phyloP scores from a whole-genome alignment of 257 asterid genomes.

The Anisodus tanguticus region DNA sequence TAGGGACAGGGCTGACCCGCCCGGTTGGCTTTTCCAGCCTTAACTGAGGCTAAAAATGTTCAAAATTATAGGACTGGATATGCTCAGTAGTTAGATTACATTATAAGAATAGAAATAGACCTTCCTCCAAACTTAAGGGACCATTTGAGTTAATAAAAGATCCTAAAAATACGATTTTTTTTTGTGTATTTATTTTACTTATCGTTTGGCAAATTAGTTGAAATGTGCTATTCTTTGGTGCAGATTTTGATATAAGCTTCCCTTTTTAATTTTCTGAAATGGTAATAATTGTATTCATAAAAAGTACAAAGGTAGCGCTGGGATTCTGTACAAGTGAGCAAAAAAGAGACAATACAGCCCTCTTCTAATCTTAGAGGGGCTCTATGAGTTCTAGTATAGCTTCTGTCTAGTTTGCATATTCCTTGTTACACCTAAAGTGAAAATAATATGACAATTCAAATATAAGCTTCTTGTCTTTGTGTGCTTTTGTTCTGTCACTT shows the following conservation, averaged over 20 bases:
- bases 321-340: neutral
- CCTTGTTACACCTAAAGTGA: neutral
- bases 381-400: neutral
- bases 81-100: neutral
- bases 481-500: neutral
- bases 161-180: too few relatives aligned
- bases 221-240: constrained; percentile 10
- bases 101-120: constrained; percentile 4
- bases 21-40: too few relatives aligned
- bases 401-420: neutral
- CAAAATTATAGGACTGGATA: too few relatives aligned
- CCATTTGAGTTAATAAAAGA: neutral
- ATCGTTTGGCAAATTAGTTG: neutral
- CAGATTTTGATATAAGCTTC: neutral
- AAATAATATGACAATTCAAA: neutral
- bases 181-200: neutral
- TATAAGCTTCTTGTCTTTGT: neutral
- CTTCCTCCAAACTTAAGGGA: neutral
- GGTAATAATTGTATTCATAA: neutral
- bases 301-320: neutral
- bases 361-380: neutral
- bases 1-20: too few relatives aligned
- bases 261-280: neutral
- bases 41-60: too few relatives aligned
- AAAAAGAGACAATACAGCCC: neutral